Conservation (phyloP, 805 yeast species). For the Tetrapisispora taiwanensis region DNA sequence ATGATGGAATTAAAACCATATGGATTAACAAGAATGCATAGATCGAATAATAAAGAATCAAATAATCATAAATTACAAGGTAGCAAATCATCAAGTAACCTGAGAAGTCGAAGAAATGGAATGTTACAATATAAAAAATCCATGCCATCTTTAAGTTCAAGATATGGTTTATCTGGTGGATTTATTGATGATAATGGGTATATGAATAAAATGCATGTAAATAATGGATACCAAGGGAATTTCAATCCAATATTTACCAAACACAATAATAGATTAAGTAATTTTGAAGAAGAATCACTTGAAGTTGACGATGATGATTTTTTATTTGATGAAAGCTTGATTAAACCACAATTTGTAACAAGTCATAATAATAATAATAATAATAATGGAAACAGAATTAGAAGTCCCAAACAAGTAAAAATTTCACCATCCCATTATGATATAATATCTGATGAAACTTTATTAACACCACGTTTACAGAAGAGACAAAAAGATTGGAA, state of each 20-base stretch:
- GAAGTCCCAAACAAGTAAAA: conserved; percentile 7
- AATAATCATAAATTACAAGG: conserved; percentile 10
- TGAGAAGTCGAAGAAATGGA: conserved; percentile 12
- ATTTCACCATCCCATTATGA: conserved; percentile 23
- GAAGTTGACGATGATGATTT: conserved; percentile 15
- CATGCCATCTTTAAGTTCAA: conserved; percentile 15
- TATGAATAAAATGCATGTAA: neutral
- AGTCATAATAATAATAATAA: conserved; percentile 2
- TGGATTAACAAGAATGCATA: neutral
- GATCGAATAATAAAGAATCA: neutral
- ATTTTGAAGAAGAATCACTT: conserved; percentile 6
- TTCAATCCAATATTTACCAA: neutral
- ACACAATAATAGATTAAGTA: neutral
- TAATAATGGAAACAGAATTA: neutral
- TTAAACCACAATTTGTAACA: conserved; percentile 22
- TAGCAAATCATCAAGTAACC: conserved; percentile 22
- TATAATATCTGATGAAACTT: conserved; percentile 17
- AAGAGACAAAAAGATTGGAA: conserved; percentile 18
- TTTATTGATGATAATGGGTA: neutral
- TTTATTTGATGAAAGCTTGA: conserved; percentile 16
- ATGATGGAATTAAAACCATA: conserved; percentile 23
- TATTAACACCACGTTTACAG: conserved; percentile 23
- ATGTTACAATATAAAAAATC: conserved; percentile 22
- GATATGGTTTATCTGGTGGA: neutral
- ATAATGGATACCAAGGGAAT: neutral